These are phyloP conservation scores for Alternaria tenuissima DNA, from an alignment of 2,329 filamentous ascomycete species.

Conservation along the genomic window DNA sequence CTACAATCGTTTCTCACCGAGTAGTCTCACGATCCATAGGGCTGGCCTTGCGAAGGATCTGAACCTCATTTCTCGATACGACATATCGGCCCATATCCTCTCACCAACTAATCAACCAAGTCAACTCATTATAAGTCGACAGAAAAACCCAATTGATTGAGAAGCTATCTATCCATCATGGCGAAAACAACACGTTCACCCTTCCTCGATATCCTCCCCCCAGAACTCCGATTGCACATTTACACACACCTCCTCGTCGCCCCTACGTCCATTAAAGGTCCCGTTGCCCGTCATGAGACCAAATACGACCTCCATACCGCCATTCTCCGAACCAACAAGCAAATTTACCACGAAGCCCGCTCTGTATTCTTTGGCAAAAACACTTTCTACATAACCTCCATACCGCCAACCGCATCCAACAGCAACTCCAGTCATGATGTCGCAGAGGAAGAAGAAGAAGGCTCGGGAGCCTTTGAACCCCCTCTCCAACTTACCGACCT, in stretches of 20 bases:
- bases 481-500: constrained; percentile 35
- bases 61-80: not conserved
- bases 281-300: constrained; percentile 24
- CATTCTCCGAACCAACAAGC: constrained; percentile 50
- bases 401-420: constrained; percentile 9
- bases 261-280: constrained; percentile 30
- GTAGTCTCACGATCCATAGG: constrained; percentile 1
- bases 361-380: constrained; percentile 54
- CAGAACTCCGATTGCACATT: constrained; percentile 41
- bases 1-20: not conserved
- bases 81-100: not conserved
- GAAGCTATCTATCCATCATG: constrained; percentile 3
- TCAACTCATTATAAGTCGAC: not conserved
- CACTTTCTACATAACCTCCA: constrained; percentile 43
- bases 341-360: constrained; percentile 53
- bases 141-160: not conserved
- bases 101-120: not conserved
- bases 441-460: constrained; percentile 6
- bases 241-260: constrained; percentile 41
- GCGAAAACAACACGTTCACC: constrained; percentile 17
- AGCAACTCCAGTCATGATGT: constrained; percentile 3
- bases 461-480: constrained; percentile 35
- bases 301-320: constrained; percentile 45
- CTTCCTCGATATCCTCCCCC: constrained; percentile 40
- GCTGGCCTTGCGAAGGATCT: constrained; percentile 9